Conservation (phyloP, 108 stramenopile species). For the Mediolabrus comicus region DNA sequence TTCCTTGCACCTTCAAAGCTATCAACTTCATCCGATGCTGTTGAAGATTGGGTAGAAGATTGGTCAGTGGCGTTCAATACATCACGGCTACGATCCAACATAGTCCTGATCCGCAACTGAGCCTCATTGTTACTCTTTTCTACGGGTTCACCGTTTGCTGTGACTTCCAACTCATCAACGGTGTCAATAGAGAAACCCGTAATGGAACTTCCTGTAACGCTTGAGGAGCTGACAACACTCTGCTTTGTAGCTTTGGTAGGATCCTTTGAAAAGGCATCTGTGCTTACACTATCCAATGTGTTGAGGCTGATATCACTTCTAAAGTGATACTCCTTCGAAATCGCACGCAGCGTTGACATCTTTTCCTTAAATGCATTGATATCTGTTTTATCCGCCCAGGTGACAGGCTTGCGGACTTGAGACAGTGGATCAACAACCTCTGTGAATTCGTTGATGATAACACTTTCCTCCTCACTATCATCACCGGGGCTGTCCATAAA, state of each 20-base stretch:
- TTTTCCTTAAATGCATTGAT: not conserved
- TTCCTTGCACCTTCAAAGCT: not conserved
- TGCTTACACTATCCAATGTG: not conserved
- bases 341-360: not conserved
- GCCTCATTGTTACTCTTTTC: not conserved
- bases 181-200: slow-evolving; percentile 13
- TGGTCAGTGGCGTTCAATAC: not conserved
- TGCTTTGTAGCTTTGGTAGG: not conserved
- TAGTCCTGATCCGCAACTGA: not conserved
- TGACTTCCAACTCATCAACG: not conserved
- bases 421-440: not conserved
- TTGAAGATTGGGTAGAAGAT: too few species aligned
- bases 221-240: not conserved
- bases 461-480: slow-evolving; percentile 1
- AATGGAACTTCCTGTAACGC: not conserved
- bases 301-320: slow-evolving; percentile 1
- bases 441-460: not conserved
- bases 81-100: not conserved
- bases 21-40: too few species aligned
- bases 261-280: not conserved
- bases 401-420: not conserved
- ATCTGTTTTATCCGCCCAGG: not conserved
- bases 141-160: not conserved
- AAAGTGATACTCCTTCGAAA: not conserved
- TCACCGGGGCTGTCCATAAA: slow-evolving; percentile 6